A percentile compares a stretch with the other conserved stretches of the same genome.
Conservation (phyloP, 495 filamentous ascomycete species). For the Penicillium verhagenii region DNA sequence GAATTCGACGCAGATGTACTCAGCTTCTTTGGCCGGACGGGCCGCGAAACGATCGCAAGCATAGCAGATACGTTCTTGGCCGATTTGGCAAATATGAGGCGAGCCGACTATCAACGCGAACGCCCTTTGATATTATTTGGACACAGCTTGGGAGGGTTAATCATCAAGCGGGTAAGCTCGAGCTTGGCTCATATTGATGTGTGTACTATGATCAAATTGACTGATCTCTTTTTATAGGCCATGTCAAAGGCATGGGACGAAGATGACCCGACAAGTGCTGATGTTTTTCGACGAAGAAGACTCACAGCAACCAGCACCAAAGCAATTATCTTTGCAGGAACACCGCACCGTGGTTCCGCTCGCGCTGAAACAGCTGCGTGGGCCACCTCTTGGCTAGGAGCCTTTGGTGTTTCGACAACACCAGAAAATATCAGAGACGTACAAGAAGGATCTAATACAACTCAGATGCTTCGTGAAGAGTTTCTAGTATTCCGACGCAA, state of each 20-base stretch:
- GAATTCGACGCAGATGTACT: background rate
- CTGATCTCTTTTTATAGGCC: background rate
- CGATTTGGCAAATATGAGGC: background rate
- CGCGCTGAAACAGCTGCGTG: background rate
- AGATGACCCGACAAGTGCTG: background rate
- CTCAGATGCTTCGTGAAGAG: slow-evolving; percentile 1
- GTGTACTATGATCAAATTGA: no score
- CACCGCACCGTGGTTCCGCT: background rate
- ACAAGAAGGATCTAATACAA: background rate
- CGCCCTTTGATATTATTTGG: slow-evolving; percentile 2
- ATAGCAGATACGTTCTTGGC: no score
- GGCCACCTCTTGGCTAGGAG: background rate
- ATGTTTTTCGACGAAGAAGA: slow-evolving; percentile 1
- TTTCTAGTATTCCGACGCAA: background rate
- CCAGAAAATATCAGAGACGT: background rate
- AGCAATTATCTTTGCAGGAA: slow-evolving; percentile 4
- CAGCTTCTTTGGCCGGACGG: slow-evolving; percentile 4
- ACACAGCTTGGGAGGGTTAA: slow-evolving; percentile 2
- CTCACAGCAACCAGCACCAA: background rate
- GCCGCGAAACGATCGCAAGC: slow-evolving; percentile 1
- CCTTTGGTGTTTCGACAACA: background rate
- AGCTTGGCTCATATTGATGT: no score
- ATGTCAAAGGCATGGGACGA: background rate
- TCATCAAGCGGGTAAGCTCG: slow-evolving; percentile 2
- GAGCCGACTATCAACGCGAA: slow-evolving; percentile 1